Conservation (phyloP, 176 grass and related monocot genomes). For the Microstegium vimineum region DNA sequence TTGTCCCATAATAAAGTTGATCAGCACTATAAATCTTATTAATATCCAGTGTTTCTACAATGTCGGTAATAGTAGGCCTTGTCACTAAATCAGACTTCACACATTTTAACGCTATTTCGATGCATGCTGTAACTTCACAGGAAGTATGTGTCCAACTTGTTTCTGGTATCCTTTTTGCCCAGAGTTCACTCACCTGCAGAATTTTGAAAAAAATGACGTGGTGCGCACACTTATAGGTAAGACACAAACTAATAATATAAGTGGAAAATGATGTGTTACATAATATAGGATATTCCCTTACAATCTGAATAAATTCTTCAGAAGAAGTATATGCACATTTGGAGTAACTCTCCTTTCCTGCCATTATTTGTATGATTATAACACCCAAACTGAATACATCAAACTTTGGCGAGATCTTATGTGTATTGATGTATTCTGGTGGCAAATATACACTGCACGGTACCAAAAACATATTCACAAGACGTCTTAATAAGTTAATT, state of each 20-base stretch:
- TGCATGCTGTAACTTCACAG: neutral
- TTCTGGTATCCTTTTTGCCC: neutral
- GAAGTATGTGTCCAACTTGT: neutral
- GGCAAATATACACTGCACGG: neutral
- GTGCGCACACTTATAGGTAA: neutral
- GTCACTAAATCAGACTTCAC: neutral
- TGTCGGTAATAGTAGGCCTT: neutral
- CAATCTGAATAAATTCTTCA: neutral
- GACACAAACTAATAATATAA: neutral
- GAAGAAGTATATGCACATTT: neutral
- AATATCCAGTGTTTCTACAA: neutral
- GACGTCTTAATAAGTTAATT: neutral
- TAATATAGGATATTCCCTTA: neutral
- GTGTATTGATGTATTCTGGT: neutral
- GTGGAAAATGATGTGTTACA: neutral
- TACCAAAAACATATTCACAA: neutral
- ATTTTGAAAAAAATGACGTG: neutral
- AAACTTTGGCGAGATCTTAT: neutral
- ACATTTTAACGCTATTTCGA: neutral
- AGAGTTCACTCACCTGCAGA: neutral
- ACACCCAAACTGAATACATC: slow-evolving; percentile 3
- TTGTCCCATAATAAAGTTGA: neutral
- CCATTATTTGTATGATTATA: neutral
- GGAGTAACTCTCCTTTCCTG: neutral
- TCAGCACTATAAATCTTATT: neutral